Evolutionary conservation across 176 grass and related monocot species (phyloP), one percentile per base, ranked within the genome.

Genomic region (Poa pratensis): DNA sequence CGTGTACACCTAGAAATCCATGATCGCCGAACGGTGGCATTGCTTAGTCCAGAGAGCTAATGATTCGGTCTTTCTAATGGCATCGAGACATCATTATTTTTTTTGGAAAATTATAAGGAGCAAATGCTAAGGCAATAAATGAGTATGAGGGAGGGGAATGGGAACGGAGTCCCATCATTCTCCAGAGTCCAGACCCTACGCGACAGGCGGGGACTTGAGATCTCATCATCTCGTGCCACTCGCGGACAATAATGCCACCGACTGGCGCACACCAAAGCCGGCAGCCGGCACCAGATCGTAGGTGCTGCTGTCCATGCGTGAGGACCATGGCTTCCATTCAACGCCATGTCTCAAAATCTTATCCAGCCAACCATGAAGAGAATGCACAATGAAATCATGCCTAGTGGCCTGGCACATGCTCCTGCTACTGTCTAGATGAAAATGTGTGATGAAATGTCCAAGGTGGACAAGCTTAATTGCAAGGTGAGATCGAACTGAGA

Each of bases 161-260:
- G n/a, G 34, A 58, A 30, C 18, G 65, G 11, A 83, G 16, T 18
- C 35, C 37, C 73, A 90, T 90, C 74, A 90, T 90, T 90, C 75
- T 80, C 84, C 75, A 90, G 39, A 68, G 7, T 80, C 84, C 75
- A 90, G 39, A 68, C 11, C 84, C 84, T 83, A 74, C 88, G 19
- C 57, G 73, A 58, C 73, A 90, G 48, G 88, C 3, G 49, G 5
- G 39, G 67, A 69, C 7, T 84, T 35, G 27, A 80, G 89, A 87
- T 87, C 80, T 69, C 80, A 90, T 90, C 75, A 90, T 90, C 79
- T 59, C 22, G 0, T 42, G 59, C 27, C 73, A 50, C 80, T 62
- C 48, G 23, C 74, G 49, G 20, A 57, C 80, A 90, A 84, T 90
- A 77, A 90, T 90, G 75, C 3, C 66, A 68, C n/a, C 82, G 26